These are phyloP conservation scores for Apiotrichum laibachii DNA, from an alignment of 1,284 basidiomycete genomes.

Conservation along the genomic window DNA sequence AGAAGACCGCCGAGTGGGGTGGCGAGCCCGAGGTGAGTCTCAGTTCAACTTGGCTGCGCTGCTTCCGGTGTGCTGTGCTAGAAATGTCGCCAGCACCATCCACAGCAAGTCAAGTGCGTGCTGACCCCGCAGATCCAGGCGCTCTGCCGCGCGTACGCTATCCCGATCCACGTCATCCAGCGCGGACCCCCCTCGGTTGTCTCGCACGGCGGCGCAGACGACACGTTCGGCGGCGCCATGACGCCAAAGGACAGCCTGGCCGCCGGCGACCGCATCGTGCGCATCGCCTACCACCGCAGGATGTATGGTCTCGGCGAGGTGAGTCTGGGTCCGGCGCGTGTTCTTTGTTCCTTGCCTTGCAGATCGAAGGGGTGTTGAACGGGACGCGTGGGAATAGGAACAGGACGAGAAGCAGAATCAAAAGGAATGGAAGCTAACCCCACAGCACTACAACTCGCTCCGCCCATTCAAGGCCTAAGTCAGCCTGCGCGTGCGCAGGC, in stretches of 20 bases:
- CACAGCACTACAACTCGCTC: conserved; percentile 82
- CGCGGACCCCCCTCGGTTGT: conserved; percentile 76
- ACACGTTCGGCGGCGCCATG: conserved; percentile 44
- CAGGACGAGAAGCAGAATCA: too few species aligned
- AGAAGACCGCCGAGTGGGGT: conserved; percentile 87
- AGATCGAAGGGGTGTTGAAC: too few species aligned
- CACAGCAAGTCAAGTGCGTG: too few species aligned
- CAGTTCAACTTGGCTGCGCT: too few species aligned
- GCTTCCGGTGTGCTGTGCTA: background rate
- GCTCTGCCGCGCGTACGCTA: conserved; percentile 73
- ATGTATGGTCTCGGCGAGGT: conserved; percentile 95
- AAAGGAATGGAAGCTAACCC: conserved; percentile 2
- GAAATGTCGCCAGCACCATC: too few species aligned
- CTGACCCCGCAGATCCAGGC: conserved; percentile 66
- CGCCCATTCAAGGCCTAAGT: conserved; percentile 53
- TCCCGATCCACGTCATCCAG: conserved; percentile 92
- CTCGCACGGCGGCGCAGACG: conserved; percentile 60
- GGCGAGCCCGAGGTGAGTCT: conserved; percentile 80
- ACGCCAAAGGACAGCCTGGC: conserved; percentile 46
- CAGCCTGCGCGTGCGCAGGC: too few species aligned
- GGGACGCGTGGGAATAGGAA: too few species aligned
- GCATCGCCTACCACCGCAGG: conserved; percentile 84
- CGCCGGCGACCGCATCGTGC: conserved; percentile 57
- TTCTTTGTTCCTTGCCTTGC: too few species aligned
- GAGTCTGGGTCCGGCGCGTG: conserved; percentile 41